A percentile compares a stretch with the other conserved stretches of the same genome.
phyloP scores from a whole-genome alignment of 768 basidiomycete species.

The Stropharia rugosoannulata region DNA sequence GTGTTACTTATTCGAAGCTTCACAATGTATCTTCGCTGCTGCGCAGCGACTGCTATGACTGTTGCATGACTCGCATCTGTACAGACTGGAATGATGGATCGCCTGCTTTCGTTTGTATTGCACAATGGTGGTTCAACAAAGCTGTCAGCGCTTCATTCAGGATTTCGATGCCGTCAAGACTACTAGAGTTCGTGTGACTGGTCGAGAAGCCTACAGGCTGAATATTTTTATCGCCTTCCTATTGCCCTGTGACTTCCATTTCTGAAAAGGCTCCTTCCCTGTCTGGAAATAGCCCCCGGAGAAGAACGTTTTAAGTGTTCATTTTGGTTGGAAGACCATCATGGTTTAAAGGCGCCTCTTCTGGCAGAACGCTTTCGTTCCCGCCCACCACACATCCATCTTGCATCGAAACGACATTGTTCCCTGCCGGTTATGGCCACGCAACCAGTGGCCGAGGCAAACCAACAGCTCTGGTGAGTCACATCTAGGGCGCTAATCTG shows the following conservation, averaged over 20 bases:
- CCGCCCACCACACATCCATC: slow-evolving; percentile 34
- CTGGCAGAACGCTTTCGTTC: slow-evolving; percentile 41
- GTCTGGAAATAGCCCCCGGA: slow-evolving; percentile 54
- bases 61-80: too few species aligned
- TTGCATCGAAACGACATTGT: slow-evolving; percentile 21
- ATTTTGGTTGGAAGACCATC: slow-evolving; percentile 40
- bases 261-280: slow-evolving; percentile 44
- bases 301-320: slow-evolving; percentile 52
- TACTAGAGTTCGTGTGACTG: slow-evolving; percentile 40
- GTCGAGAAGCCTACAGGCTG: slow-evolving; percentile 31
- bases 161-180: slow-evolving; percentile 22
- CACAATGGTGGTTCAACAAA: slow-evolving; percentile 14
- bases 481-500: slow-evolving; percentile 11
- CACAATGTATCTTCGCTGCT: too few species aligned
- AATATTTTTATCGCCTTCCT: slow-evolving; percentile 38
- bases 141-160: slow-evolving; percentile 21
- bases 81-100: slow-evolving; percentile 3
- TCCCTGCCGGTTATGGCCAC: slow-evolving; percentile 50
- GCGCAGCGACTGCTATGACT: too few species aligned
- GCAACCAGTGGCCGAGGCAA: slow-evolving; percentile 56
- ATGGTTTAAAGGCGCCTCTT: slow-evolving; percentile 46
- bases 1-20: too few species aligned
- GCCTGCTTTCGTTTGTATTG: background rate
- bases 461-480: slow-evolving; percentile 65
- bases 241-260: slow-evolving; percentile 38